Percentiles rank a stretch among this genome's conserved stretches.
phyloP scores from a whole-genome alignment of 208 protist species.

The Acanthamoeba sp. region DNA sequence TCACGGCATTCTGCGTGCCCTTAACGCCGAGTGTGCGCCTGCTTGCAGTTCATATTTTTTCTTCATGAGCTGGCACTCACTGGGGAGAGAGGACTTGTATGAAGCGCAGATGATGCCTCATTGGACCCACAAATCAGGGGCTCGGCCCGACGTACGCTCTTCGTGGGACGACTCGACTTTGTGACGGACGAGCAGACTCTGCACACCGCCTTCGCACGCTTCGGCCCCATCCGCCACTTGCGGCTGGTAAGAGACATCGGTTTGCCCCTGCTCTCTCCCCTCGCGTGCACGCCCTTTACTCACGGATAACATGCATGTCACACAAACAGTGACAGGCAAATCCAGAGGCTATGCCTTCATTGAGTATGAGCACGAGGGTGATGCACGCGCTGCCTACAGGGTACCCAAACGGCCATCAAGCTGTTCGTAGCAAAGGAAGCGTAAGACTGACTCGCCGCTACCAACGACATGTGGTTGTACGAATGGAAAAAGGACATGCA shows the following conservation, averaged over 20 bases:
- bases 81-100: neutral
- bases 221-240: conserved; percentile 38
- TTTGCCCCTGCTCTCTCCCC: too few species aligned
- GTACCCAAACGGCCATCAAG: too few species aligned
- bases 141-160: conserved; percentile 68
- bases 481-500: conserved; percentile 72
- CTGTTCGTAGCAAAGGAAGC: too few species aligned
- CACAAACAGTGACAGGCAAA: conserved; percentile 78
- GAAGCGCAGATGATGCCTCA: conserved; percentile 53
- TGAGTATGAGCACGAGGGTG: conserved; percentile 74
- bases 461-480: too few species aligned
- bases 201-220: conserved; percentile 37
- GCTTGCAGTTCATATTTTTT: neutral
- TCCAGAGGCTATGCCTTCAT: conserved; percentile 79
- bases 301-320: neutral
- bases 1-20: conserved; percentile 74
- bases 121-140: conserved; percentile 66
- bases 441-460: too few species aligned
- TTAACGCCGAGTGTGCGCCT: conserved; percentile 71
- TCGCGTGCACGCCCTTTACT: neutral
- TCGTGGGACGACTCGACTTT: conserved; percentile 72
- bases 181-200: conserved; percentile 75
- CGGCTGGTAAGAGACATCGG: conserved; percentile 78
- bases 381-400: neutral
- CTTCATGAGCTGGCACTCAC: neutral